Base-by-base conservation (phyloP, 169 alveolate species). In the Plasmodium gonderi region DNA sequence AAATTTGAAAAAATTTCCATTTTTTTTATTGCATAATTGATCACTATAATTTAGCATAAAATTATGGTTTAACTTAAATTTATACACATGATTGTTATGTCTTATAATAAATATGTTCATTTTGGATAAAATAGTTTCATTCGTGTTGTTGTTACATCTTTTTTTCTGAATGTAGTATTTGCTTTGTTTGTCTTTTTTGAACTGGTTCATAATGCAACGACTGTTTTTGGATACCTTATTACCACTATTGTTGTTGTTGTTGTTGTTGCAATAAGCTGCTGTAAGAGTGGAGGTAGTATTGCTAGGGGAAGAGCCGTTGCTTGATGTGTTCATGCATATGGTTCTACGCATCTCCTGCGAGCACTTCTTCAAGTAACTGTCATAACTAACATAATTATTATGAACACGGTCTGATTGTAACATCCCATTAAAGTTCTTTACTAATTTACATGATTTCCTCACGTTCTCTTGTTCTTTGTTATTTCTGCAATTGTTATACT, bases 11-110 rank as follows among this genome's bases (percentile, higher is more conserved):
- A 80, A 17, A 26, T 65, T 64, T 0, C 45, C 79, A 40, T 80
- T 80, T 65, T 80, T 80, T 80, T 80, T 80, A 9, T 14, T 31
- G 17, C 23, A 17, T 40, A 79, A 31, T 49, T 29, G 72, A 47
- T 68, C 51, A n/a, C 54, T 49, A n/a, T n/a, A n/a, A 8, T 47
- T 65, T 42, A 65, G 20, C 1, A 72, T n/a, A 47, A 80, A 80
- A 42, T 80, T 80, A 49, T 49, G 26, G 51, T 80, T 80, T 65
- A 65, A 72, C 68, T 80, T 80, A 40, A 80, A 80, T 80, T 80
- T 80, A 72, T 80, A 80, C 42, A 80, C 33, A 72, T 72, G 79
- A 33, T 80, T 79, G 6, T 80, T 80, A 49, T 80, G 91, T 36
- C 54, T 65, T 23, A 80, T 65, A 12, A 68, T 38, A 38, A 80